Evolutionary conservation across 805 yeast species (phyloP), one percentile per base, ranked within the genome.

Genomic region (Suhomyces emberorum): DNA sequence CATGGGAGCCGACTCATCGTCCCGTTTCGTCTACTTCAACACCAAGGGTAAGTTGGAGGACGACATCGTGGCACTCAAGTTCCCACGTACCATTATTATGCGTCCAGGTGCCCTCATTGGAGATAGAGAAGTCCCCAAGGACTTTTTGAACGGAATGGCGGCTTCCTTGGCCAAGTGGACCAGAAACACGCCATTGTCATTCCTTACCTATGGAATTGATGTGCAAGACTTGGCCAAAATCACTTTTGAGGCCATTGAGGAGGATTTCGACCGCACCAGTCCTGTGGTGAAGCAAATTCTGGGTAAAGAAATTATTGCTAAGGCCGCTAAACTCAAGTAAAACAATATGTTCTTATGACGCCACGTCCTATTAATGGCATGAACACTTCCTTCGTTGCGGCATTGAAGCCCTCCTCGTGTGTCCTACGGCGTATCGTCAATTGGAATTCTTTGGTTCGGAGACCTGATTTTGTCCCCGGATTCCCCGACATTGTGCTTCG

Each of bases 101-200:
- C 72, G 86, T 51, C 96, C 96, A 0, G 96, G 96, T 10, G 56
- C 68, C 1, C 62, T 88, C 24, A 48, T 85, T 4, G 95, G 95
- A 4, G 72, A 74, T 19, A 67, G 95, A 49, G 69, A 63, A 12
- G 41, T 42, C 6, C 41, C 58, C 2, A 72, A 68, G 35, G 77
- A 74, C 0, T 46, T 61, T 3, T 54, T 54, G 4, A 69, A 63
- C 37, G 51, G 43, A 10, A 2, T 61, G 1, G 55, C 54, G 10
- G 60, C 54, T 10, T 57, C 46, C 2, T 14, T 76, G 11, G 69
- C 69, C 30, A 31, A 43, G 34, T 16, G 26, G n/a, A n/a, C 49
- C 15, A 49, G 48, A 26, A 48, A 49, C 10, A 49, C 46, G 6
- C 39, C 31, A 14, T 41, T 47, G 18, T 19, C 42, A 10, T 12